These are phyloP conservation scores for Trichoderma sp. DNA, from an alignment of 2,329 filamentous ascomycete species.

Conservation along the genomic window DNA sequence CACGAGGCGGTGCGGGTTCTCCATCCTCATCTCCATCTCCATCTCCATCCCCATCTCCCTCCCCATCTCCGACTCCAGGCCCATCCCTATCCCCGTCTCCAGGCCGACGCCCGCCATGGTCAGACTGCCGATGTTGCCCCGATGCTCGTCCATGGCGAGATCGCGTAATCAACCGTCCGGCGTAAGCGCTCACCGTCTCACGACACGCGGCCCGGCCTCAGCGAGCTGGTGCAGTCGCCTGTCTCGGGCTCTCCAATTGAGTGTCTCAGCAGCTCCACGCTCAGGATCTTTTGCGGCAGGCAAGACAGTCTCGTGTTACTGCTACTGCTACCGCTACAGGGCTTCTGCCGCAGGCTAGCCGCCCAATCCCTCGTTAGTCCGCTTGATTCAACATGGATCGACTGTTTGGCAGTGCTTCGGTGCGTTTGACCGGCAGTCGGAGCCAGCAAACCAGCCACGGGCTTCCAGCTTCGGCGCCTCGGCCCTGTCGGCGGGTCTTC, in stretches of 20 bases:
- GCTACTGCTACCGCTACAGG: neutral
- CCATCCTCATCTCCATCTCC: neutral
- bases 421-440: neutral
- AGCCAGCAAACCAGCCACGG: neutral
- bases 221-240: neutral
- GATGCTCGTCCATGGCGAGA: neutral
- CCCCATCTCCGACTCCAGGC: neutral
- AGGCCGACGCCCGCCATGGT: neutral
- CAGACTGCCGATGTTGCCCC: neutral
- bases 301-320: neutral
- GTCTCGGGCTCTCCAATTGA: neutral
- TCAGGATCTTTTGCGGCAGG: neutral
- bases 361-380: neutral
- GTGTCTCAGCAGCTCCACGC: neutral
- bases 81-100: neutral
- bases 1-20: neutral
- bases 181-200: constrained; percentile 4
- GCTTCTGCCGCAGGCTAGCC: neutral
- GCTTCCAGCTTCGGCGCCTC: constrained; percentile 1
- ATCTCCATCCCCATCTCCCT: neutral
- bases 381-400: constrained; percentile 4
- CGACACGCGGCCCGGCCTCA: neutral
- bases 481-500: constrained; percentile 4
- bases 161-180: neutral
- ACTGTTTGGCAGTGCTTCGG: neutral